Evolutionary conservation across 805 yeast species (phyloP).

Genomic region (Candida insectalens): DNA sequence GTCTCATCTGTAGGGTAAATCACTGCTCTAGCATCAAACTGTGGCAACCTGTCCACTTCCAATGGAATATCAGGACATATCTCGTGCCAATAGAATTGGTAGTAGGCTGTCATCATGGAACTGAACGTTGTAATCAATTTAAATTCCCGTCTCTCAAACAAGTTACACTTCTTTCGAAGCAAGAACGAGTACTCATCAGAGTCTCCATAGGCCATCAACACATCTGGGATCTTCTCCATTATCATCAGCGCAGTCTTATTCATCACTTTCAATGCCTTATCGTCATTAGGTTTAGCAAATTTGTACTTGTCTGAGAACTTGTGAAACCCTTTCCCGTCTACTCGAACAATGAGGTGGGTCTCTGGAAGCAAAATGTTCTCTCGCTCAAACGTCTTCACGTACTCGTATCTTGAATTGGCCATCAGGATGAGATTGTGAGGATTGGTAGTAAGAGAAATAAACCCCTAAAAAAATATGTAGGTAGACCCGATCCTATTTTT

Average conservation of each 20-base stretch:
- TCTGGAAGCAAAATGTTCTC: slow-evolving; percentile 68
- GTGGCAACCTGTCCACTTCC: slow-evolving; percentile 48
- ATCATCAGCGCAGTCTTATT: slow-evolving; percentile 67
- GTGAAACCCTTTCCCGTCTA: slow-evolving; percentile 94
- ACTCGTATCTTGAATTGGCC: slow-evolving; percentile 86
- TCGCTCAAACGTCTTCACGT: slow-evolving; percentile 73
- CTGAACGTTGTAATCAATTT: slow-evolving; percentile 78
- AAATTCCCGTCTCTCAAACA: slow-evolving; percentile 77
- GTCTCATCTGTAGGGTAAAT: slow-evolving; percentile 56
- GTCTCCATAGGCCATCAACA: slow-evolving; percentile 82
- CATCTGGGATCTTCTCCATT: slow-evolving; percentile 58
- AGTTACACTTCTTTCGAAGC: slow-evolving; percentile 45
- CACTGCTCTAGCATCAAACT: slow-evolving; percentile 88
- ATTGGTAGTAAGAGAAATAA: too few species aligned
- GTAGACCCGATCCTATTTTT: not conserved
- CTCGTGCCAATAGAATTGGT: slow-evolving; percentile 56
- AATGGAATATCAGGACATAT: slow-evolving; percentile 41
- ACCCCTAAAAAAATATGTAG: not conserved
- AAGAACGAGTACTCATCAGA: slow-evolving; percentile 91
- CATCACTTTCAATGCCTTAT: slow-evolving; percentile 67
- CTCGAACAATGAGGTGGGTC: slow-evolving; percentile 71
- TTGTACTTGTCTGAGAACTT: slow-evolving; percentile 63
- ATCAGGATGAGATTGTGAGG: slow-evolving; percentile 20
- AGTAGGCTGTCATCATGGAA: slow-evolving; percentile 70
- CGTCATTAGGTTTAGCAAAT: slow-evolving; percentile 82